phyloP scores from a whole-genome alignment of 2,329 filamentous ascomycete genomes.

The Alternaria arborescens region DNA sequence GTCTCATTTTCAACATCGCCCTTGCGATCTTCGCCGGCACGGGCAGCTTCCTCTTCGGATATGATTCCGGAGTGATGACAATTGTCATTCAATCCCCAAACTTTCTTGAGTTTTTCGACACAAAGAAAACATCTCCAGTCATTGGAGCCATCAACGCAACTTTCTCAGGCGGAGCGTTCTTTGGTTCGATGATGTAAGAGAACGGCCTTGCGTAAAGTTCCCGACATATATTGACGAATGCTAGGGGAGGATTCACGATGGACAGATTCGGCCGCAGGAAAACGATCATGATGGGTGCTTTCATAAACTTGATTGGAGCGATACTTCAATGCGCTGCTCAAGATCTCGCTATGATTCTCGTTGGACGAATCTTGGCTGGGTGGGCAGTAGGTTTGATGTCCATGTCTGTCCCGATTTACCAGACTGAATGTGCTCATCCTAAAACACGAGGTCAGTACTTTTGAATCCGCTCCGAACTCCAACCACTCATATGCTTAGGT shows the following conservation, averaged over 20 bases:
- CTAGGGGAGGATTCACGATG: conserved; percentile 64
- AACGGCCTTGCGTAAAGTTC: background rate
- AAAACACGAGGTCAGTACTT: conserved; percentile 60
- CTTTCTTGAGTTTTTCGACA: conserved; percentile 67
- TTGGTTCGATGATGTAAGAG: conserved; percentile 60
- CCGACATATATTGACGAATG: conserved; percentile 2
- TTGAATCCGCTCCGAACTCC: background rate
- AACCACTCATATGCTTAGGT: conserved; percentile 28
- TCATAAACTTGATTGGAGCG: conserved; percentile 66
- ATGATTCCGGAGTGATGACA: conserved; percentile 53
- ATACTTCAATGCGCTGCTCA: conserved; percentile 67
- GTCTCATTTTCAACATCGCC: conserved; percentile 53
- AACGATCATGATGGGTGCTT: conserved; percentile 67
- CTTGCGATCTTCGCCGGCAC: conserved; percentile 56
- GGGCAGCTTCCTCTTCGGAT: conserved; percentile 49
- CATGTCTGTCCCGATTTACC: conserved; percentile 70
- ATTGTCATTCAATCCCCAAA: conserved; percentile 65
- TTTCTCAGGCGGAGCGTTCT: conserved; percentile 66
- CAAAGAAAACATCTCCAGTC: conserved; percentile 58
- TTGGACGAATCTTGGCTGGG: conserved; percentile 67
- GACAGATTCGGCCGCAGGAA: conserved; percentile 67
- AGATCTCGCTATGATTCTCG: conserved; percentile 64
- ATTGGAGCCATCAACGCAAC: conserved; percentile 71
- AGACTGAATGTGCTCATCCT: conserved; percentile 68
- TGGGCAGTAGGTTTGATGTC: conserved; percentile 67